These are phyloP conservation scores for Backusella circina DNA, from an alignment of 192 early-diverging fungal genomes.

Conservation along the genomic window DNA sequence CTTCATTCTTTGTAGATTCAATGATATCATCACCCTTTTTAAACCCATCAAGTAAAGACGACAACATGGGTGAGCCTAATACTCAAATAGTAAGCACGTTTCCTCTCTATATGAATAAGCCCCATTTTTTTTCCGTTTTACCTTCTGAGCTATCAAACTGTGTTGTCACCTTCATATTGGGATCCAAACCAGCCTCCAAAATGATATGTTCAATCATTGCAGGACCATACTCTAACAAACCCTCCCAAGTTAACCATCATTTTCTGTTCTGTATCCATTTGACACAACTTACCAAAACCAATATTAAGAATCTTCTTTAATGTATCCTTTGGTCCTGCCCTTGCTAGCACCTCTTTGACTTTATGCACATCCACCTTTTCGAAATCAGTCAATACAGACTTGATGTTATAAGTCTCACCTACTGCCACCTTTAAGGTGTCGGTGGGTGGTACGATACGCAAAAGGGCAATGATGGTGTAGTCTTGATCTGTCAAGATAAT, in stretches of 20 bases:
- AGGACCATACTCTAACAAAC: conserved; percentile 71
- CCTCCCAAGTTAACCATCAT: not conserved
- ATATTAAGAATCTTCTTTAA: conserved; percentile 66
- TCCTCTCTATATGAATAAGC: not conserved
- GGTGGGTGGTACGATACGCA: conserved; percentile 85
- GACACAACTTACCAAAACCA: conserved; percentile 40
- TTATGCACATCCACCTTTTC: conserved; percentile 48
- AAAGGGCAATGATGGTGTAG: conserved; percentile 77
- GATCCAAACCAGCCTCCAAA: conserved; percentile 58
- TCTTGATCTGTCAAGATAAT: conserved; percentile 91
- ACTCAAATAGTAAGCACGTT: not conserved
- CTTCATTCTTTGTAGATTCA: conserved; percentile 40
- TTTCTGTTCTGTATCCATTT: not conserved
- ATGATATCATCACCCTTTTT: conserved; percentile 71
- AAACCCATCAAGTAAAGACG: conserved; percentile 62
- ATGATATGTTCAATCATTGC: conserved; percentile 85
- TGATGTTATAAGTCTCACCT: conserved; percentile 75
- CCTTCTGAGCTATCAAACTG: conserved; percentile 56
- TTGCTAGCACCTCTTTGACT: conserved; percentile 47
- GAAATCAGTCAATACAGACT: conserved; percentile 48
- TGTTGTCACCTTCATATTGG: conserved; percentile 54
- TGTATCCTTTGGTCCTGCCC: conserved; percentile 59
- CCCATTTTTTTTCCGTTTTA: not conserved
- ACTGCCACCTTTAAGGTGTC: conserved; percentile 77
- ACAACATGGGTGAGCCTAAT: conserved; percentile 51